These are phyloP conservation scores for Zygotorulaspora sp. DNA, from an alignment of 805 yeast species.

Conservation along the genomic window DNA sequence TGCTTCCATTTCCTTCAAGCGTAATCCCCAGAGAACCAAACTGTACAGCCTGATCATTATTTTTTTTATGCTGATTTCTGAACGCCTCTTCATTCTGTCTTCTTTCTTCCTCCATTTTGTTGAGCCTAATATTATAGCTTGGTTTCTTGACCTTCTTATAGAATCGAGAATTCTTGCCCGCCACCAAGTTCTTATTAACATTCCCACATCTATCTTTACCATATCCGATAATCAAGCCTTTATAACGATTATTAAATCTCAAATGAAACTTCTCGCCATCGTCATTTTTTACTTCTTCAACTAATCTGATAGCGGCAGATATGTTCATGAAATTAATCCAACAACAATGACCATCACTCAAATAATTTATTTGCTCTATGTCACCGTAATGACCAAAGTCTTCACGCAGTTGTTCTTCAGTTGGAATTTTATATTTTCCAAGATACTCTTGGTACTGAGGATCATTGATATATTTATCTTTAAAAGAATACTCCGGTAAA, in stretches of 20 bases:
- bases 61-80: slow-evolving; percentile 12
- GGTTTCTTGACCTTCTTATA: slow-evolving; percentile 41
- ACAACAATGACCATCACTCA: slow-evolving; percentile 66
- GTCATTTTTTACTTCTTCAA: slow-evolving; percentile 46
- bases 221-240: slow-evolving; percentile 53
- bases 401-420: slow-evolving; percentile 46
- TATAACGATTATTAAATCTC: slow-evolving; percentile 45
- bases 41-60: slow-evolving; percentile 12
- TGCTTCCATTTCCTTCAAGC: slow-evolving; percentile 10
- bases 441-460: slow-evolving; percentile 32
- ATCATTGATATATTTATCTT: slow-evolving; percentile 34
- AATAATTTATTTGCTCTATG: slow-evolving; percentile 70
- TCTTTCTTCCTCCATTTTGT: slow-evolving; percentile 32
- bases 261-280: slow-evolving; percentile 36
- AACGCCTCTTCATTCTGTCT: slow-evolving; percentile 22
- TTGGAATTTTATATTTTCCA: slow-evolving; percentile 38
- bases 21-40: slow-evolving; percentile 20
- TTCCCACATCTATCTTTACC: slow-evolving; percentile 83
- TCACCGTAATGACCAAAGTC: slow-evolving; percentile 67
- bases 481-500: slow-evolving; percentile 41
- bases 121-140: slow-evolving; percentile 24
- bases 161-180: slow-evolving; percentile 48
- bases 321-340: slow-evolving; percentile 69
- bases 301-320: slow-evolving; percentile 56
- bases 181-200: slow-evolving; percentile 31